Percentiles rank a stretch among this genome's conserved stretches.
Evolutionary conservation across 2,329 filamentous ascomycete genomes (phyloP).

Genomic region (Lizonia empirigonia): DNA sequence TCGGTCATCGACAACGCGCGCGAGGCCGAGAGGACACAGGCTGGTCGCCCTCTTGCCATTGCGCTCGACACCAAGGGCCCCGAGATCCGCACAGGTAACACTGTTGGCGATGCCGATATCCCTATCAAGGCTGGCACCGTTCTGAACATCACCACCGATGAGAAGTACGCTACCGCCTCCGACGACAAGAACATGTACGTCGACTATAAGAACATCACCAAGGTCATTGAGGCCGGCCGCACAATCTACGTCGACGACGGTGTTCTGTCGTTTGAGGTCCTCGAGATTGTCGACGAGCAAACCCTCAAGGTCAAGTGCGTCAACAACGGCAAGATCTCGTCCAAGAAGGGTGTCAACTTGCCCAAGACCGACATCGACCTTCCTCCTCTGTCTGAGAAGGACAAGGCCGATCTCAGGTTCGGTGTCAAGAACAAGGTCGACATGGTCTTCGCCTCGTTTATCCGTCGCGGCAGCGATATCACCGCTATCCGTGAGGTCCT

Average conservation of each 20-base stretch:
- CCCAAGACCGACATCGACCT: conserved; percentile 99
- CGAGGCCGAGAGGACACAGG: conserved; percentile 76
- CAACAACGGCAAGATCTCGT: conserved; percentile 99
- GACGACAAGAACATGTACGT: conserved; percentile 97
- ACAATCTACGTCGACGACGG: conserved; percentile 98
- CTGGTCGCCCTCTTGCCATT: conserved; percentile 90
- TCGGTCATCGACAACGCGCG: conserved; percentile 96
- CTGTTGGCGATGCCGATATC: conserved; percentile 70
- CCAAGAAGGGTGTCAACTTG: conserved; percentile 98
- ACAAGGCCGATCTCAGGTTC: conserved; percentile 90
- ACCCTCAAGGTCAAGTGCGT: conserved; percentile 84
- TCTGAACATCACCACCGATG: conserved; percentile 96
- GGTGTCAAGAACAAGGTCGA: conserved; percentile 99
- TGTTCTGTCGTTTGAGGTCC: conserved; percentile 93
- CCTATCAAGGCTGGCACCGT: conserved; percentile 82
- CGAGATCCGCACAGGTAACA: conserved; percentile 84
- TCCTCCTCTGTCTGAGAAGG: conserved; percentile 96
- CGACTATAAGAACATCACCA: conserved; percentile 99
- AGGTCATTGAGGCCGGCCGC: conserved; percentile 89
- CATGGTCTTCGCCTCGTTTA: conserved; percentile 99
- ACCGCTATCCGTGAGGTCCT: conserved; percentile 88
- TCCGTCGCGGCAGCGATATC: conserved; percentile 93
- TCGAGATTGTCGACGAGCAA: conserved; percentile 85
- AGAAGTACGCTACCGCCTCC: conserved; percentile 81
- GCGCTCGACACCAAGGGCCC: conserved; percentile 87